Evolutionary conservation across 2,329 filamentous ascomycete genomes (phyloP), one percentile per base, ranked within the genome.

Genomic region (Diaporthe sp.): DNA sequence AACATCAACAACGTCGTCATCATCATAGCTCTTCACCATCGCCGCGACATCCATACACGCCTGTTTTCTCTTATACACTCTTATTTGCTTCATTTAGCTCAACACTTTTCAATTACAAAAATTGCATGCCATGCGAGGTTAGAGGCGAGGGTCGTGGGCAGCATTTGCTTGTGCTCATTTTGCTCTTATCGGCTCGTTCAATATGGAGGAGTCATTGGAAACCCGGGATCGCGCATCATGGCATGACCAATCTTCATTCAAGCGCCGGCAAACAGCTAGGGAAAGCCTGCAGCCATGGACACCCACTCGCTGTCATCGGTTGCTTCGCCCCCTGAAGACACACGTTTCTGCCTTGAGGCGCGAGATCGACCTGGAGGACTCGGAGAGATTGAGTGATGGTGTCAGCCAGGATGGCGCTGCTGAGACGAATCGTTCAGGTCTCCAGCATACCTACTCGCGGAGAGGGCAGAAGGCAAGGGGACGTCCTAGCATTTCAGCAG

Each of bases 291-390:
- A 83, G 58, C 81, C 81, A 17, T 89, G 87, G 87, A 88, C 86
- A 6, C 85, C 87, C 7, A 83, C 85, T 66, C 81, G 86, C 72
- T 89, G 87, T 58, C 84, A 86, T 63, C 82, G 86, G 3, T 78
- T 88, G 8, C 81, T 89, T 25, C 85, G 86, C 4, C 87, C 87
- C 44, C 78, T 89, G 0, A 82, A 87, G 39, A 82, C 84, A 10
- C 84, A 86, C 13, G 77, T 88, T 32, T 77, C 80, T n/a, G 78
- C 81, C 2, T 78, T 88, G 8, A 82, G 83, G 47, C 84, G 82
- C 56, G 79, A 85, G 13, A 78, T 69, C 51, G 78, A 66, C 76
- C 81, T 47, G 58, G 75, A 77, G 66, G 37, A 47, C 22, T 12
- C 27, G 72, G 66, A 56, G 35, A 10, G 2, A 12, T 4, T 58